Percentiles rank a stretch among this genome's conserved stretches.
Evolutionary conservation across 1,139 yeast genomes (phyloP).

Genomic region (Lodderomyces beijingensis): DNA sequence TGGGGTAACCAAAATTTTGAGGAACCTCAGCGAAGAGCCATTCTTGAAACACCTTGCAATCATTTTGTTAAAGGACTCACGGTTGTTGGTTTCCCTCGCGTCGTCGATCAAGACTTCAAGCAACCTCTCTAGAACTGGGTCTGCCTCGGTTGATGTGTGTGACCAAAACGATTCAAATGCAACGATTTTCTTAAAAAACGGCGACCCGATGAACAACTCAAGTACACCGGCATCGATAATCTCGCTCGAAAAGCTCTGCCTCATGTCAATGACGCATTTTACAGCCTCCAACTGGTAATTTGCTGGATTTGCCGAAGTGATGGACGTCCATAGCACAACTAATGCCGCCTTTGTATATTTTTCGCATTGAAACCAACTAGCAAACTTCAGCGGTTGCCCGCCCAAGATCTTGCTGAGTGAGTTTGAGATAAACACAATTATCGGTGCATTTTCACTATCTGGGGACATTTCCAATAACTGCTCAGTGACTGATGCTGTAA

Average conservation of each 20-base stretch:
- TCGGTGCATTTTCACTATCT: too few relatives aligned
- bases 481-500: neutral
- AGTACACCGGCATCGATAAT: slow-evolving; percentile 61
- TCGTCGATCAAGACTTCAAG: slow-evolving; percentile 62
- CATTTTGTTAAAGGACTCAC: slow-evolving; percentile 30
- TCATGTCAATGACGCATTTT: slow-evolving; percentile 45
- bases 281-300: slow-evolving; percentile 62
- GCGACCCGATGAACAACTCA: slow-evolving; percentile 39
- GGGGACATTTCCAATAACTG: too few relatives aligned
- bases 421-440: too few relatives aligned
- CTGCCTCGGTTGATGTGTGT: slow-evolving; percentile 38
- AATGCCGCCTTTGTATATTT: slow-evolving; percentile 33
- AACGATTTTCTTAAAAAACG: slow-evolving; percentile 32
- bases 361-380: slow-evolving; percentile 23
- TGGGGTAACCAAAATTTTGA: neutral
- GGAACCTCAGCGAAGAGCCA: neutral
- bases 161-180: slow-evolving; percentile 60
- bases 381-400: slow-evolving; percentile 26
- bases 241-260: slow-evolving; percentile 28
- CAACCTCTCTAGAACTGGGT: slow-evolving; percentile 53
- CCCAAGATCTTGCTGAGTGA: too few relatives aligned
- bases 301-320: slow-evolving; percentile 42
- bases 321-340: slow-evolving; percentile 43
- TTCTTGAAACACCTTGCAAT: neutral
- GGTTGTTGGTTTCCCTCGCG: slow-evolving; percentile 32